phyloP scores from a whole-genome alignment of 2,329 filamentous ascomycete genomes.

The Triangularia setosa region DNA sequence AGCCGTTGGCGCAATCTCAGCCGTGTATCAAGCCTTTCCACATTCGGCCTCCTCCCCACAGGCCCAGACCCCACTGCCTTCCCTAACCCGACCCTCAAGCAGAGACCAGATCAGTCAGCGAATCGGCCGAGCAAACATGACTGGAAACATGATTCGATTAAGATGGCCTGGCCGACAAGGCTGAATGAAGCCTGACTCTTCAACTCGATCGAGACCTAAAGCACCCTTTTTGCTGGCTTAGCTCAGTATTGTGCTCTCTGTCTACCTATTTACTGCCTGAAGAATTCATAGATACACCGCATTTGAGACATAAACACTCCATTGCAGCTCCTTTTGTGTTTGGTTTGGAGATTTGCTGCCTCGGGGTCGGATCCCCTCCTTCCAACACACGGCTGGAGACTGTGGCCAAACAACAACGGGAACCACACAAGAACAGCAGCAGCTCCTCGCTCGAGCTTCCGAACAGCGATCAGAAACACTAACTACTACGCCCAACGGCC shows the following conservation, averaged over 20 bases:
- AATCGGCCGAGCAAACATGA: not conserved
- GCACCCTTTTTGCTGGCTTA: no score
- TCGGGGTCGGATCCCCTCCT: slow-evolving; percentile 16
- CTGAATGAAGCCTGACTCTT: slow-evolving; percentile 14
- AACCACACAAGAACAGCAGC: slow-evolving; percentile 11
- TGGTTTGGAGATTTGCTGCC: slow-evolving; percentile 20
- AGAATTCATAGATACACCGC: not conserved
- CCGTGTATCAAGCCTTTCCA: slow-evolving; percentile 42
- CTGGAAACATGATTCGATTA: not conserved
- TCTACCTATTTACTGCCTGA: not conserved
- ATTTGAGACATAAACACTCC: not conserved
- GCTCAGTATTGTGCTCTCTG: no score
- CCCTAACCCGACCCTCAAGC: no score
- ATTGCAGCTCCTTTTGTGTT: slow-evolving; percentile 5
- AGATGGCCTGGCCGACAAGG: slow-evolving; percentile 7
- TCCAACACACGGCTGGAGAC: slow-evolving; percentile 13
- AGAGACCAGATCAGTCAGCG: not conserved
- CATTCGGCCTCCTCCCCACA: slow-evolving; percentile 20
- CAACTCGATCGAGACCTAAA: no score
- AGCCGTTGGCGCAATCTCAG: slow-evolving; percentile 46
- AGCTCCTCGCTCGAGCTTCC: slow-evolving; percentile 13
- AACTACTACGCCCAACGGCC: not conserved
- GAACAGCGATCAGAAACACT: slow-evolving; percentile 24
- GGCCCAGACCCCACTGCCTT: slow-evolving; percentile 13
- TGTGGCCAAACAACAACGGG: slow-evolving; percentile 18